Base-by-base conservation (phyloP, 495 filamentous ascomycete species). In the Aspergillus carlsbadensis region DNA sequence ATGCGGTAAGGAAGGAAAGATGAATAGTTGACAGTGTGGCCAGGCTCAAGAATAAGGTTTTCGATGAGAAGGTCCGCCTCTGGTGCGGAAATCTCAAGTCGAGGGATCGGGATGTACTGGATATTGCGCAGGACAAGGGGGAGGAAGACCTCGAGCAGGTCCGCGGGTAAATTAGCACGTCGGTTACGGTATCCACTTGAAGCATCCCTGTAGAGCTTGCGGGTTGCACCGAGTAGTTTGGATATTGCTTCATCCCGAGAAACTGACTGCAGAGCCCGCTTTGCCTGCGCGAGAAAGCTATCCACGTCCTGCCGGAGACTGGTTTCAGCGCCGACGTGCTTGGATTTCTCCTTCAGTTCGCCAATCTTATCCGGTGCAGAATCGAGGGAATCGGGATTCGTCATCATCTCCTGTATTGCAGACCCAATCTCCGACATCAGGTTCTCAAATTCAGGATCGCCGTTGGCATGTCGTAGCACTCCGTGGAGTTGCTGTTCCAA, bases 1-100 rank as follows among this genome's bases (percentile, higher is more conserved):
- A 96, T 78, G 36, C 85, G 83, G 70, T 90, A 92, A 0, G 93
- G 93, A 13, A 96, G 82, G 80, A 98, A 96, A 0, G 91, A 96
- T 2, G 87, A 87, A 58, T 84, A 80, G 66, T 96, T 94, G 59
- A 96, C 80, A 2, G 91, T 94, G 31, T 75, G 78, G 18, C 93
- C 93, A 0, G 93, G 93, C 60, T 98, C 92, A 34, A 98, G 76
- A 48, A 98, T 87, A 36, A 98, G 76, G 53, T 94, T 96, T 62
- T 96, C 93, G 7, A 98, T 72, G 0, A 98, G 75, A 10, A 98
- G 81, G 60, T 96, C 91, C 58, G 96, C 74, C 48, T 88, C 84
- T 1, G 91, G 93, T 3, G 88, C 86, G 1, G 89, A 87, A 6
- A 96, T 73, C 62, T 96, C 93, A 34, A 96, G 74, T 5, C 93